Conservation (phyloP, 768 basidiomycete species). For the Fistulinella prunicolor region DNA sequence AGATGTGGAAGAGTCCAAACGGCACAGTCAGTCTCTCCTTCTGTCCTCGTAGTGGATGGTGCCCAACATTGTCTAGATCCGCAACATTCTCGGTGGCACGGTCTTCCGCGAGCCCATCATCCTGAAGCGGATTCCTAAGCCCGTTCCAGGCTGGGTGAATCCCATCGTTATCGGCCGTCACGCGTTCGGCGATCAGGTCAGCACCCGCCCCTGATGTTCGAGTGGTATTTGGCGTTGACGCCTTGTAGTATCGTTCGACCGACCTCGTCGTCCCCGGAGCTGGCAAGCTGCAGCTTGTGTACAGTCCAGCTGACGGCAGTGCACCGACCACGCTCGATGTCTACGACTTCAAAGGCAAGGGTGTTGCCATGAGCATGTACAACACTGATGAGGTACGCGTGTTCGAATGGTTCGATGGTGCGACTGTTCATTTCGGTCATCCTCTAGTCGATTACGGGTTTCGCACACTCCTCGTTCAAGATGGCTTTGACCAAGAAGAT, state of each 20-base stretch:
- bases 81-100: constrained; percentile 97
- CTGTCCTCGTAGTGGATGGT: neutral
- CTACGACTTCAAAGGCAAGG: constrained; percentile 89
- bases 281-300: constrained; percentile 92
- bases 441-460: constrained; percentile 80
- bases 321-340: constrained; percentile 69
- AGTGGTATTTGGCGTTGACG: constrained; percentile 7
- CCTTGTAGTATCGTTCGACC: constrained; percentile 79
- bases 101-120: constrained; percentile 99
- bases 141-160: constrained; percentile 95
- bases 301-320: constrained; percentile 77
- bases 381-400: constrained; percentile 85
- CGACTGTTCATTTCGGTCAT: neutral
- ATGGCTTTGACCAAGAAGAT: constrained; percentile 84
- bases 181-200: constrained; percentile 92
- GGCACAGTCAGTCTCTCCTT: constrained; percentile 70
- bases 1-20: constrained; percentile 98
- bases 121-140: constrained; percentile 83
- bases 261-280: constrained; percentile 90
- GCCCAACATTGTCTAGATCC: constrained; percentile 54
- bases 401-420: neutral
- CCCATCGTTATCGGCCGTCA: constrained; percentile 97
- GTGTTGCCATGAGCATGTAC: constrained; percentile 97
- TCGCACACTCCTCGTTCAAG: constrained; percentile 97
- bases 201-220: constrained; percentile 16